Evolutionary conservation across 352 stramenopile genomes (phyloP), one percentile per base, ranked within the genome.

Genomic region (Nothophytophthora sp.): DNA sequence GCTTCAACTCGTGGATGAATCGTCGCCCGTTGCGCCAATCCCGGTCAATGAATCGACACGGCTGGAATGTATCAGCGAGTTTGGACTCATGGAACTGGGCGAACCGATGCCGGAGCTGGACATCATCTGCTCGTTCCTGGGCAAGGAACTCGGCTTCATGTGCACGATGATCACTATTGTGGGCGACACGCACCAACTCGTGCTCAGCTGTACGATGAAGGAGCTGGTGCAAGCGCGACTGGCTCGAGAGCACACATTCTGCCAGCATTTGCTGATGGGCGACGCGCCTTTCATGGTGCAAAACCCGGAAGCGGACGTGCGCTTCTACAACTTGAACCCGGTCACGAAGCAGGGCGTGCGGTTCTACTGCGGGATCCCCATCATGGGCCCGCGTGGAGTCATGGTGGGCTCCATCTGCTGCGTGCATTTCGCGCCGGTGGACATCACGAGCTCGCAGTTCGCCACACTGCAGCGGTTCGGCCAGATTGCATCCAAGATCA

Each of bases 331-430:
- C 50, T 38, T 73, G 18, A 71, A 75, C 16, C 61, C 63, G 6
- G 63, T 73, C 19, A 69, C 46, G 28, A 46, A 43, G 10, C 51
- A 64, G 54, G 63, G 51, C 32, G 46, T 68, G 38, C 50, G 75
- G 36, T 89, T 79, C 38, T 88, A 86, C 63, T 85, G 70, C 57
- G 77, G 77, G 3, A 81, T 89, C 54, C 75, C 76, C 0, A 52
- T 87, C 39, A 36, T 53, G 10, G 50, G 59, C n/a, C 38, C 52
- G 2, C 35, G 50, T 28, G 55, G 50, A n/a, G 19, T 50, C 18
- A 32, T 58, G 11, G 50, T 58, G 7, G 50, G 50, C 22, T 58
- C 50, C 15, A 58, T 58, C 20, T 58, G 50, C 32, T 58, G 50
- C 25, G 39, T 58, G 23, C 27, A 58, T 34, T 25, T 43, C 29